Conservation (phyloP, 768 basidiomycete genomes). For the Lenzites betulinus region DNA sequence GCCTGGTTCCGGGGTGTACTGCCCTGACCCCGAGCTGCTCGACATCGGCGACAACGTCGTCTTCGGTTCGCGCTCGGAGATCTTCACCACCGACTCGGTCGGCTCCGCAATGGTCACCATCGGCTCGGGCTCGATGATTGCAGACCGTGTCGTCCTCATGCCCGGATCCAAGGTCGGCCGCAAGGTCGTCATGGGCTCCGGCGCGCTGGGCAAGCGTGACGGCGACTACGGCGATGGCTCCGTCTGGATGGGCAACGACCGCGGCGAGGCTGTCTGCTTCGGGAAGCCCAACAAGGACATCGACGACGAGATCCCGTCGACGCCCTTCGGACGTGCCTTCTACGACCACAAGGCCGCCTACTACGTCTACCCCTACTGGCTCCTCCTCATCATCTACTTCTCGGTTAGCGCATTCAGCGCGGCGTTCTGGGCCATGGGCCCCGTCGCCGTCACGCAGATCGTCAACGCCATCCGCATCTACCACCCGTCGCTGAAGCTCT, state of each 20-base stretch:
- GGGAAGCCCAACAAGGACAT: constrained; percentile 25
- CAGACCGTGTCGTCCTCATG: constrained; percentile 50
- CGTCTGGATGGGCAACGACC: constrained; percentile 50
- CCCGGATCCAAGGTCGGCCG: constrained; percentile 43
- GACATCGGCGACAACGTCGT: constrained; percentile 52
- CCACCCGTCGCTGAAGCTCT: constrained; percentile 35
- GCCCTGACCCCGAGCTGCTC: constrained; percentile 49
- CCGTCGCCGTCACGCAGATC: constrained; percentile 42
- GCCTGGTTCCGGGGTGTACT: constrained; percentile 49
- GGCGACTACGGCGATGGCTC: constrained; percentile 45
- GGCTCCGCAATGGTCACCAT: constrained; percentile 44
- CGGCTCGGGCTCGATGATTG: constrained; percentile 51
- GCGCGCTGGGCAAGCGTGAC: constrained; percentile 46
- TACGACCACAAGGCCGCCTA: constrained; percentile 43
- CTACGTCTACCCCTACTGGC: constrained; percentile 42
- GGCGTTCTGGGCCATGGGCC: constrained; percentile 44
- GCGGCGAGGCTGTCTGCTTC: constrained; percentile 38
- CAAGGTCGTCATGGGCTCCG: constrained; percentile 49
- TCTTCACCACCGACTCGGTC: constrained; percentile 46
- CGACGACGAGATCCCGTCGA: constrained; percentile 32
- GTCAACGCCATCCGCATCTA: constrained; percentile 39
- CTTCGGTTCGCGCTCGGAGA: constrained; percentile 47
- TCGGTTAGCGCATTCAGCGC: constrained; percentile 40
- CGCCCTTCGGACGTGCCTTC: constrained; percentile 47
- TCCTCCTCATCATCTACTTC: constrained; percentile 42